phyloP scores from a whole-genome alignment of 108 stramenopile species.

The Conticribra weissflogii region DNA sequence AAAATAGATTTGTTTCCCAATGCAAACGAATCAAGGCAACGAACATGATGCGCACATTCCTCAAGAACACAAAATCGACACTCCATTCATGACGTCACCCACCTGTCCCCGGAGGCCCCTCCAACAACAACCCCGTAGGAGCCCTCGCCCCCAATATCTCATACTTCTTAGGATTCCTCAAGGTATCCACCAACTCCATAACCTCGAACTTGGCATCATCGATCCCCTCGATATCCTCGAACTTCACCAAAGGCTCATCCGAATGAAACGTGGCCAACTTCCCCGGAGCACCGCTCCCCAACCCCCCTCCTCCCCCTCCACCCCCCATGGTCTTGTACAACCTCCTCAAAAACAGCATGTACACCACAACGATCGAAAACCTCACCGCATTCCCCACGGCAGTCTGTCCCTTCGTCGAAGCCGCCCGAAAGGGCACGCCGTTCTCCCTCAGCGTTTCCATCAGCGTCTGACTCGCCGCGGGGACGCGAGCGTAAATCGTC shows the following conservation, averaged over 20 bases:
- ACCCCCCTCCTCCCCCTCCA: constrained; percentile 40
- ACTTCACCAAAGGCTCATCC: constrained; percentile 63
- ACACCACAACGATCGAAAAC: constrained; percentile 57
- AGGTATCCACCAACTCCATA: constrained; percentile 88
- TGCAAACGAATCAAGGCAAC: no score
- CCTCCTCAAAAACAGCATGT: constrained; percentile 63
- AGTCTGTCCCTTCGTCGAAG: constrained; percentile 50
- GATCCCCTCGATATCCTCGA: constrained; percentile 87
- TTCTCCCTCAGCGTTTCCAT: constrained; percentile 55
- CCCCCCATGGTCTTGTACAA: constrained; percentile 68
- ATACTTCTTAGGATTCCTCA: constrained; percentile 84
- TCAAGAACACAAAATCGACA: no score
- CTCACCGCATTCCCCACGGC: constrained; percentile 40
- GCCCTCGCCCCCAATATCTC: constrained; percentile 86
- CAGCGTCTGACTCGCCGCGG: constrained; percentile 64
- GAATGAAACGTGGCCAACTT: constrained; percentile 59
- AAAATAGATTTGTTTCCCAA: no score
- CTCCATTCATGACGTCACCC: no score
- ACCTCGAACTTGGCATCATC: constrained; percentile 85
- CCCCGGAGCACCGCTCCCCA: constrained; percentile 54
- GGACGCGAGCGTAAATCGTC: constrained; percentile 61
- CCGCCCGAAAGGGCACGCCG: constrained; percentile 70
- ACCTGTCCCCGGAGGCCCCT: constrained; percentile 68
- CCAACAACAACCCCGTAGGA: constrained; percentile 81
- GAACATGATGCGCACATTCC: no score